A percentile compares a stretch with the other conserved stretches of the same genome.
Evolutionary conservation across 2,329 filamentous ascomycete species (phyloP).

Genomic region (Didymella exigua): DNA sequence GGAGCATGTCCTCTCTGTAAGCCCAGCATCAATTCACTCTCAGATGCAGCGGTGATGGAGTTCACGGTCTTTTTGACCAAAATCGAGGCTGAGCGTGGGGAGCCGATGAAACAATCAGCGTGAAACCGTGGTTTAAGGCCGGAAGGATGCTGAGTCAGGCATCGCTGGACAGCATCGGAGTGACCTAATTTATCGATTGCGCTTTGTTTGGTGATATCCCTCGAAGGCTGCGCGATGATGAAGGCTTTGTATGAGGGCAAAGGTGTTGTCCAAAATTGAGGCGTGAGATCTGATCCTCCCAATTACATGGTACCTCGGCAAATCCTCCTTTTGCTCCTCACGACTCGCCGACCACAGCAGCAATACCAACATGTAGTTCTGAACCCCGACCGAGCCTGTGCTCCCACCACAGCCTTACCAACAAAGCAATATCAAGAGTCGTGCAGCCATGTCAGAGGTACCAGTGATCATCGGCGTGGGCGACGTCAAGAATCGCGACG

Average conservation of each 20-base stretch:
- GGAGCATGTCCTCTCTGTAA: not conserved
- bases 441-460: slow-evolving; percentile 12
- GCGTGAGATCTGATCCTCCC: slow-evolving; percentile 3
- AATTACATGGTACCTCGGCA: slow-evolving; percentile 18
- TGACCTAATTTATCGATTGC: not conserved
- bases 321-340: slow-evolving; percentile 12
- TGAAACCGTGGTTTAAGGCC: slow-evolving; percentile 5
- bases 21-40: not conserved
- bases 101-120: slow-evolving; percentile 12
- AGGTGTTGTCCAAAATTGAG: not conserved
- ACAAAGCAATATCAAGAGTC: not conserved
- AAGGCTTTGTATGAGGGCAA: not conserved
- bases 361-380: slow-evolving; percentile 4
- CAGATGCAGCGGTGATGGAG: not conserved
- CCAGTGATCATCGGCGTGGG: slow-evolving; percentile 68
- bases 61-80: not conserved
- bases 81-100: slow-evolving; percentile 5
- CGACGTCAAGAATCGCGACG: slow-evolving; percentile 65
- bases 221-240: not conserved
- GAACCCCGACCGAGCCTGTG: not conserved
- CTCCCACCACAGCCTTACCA: not conserved
- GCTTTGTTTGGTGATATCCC: no score
- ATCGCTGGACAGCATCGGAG: no score
- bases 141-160: slow-evolving; percentile 3
- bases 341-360: slow-evolving; percentile 3